Evolutionary conservation across 2,329 filamentous ascomycete genomes (phyloP).

Genomic region (Colletotrichum shisoi): DNA sequence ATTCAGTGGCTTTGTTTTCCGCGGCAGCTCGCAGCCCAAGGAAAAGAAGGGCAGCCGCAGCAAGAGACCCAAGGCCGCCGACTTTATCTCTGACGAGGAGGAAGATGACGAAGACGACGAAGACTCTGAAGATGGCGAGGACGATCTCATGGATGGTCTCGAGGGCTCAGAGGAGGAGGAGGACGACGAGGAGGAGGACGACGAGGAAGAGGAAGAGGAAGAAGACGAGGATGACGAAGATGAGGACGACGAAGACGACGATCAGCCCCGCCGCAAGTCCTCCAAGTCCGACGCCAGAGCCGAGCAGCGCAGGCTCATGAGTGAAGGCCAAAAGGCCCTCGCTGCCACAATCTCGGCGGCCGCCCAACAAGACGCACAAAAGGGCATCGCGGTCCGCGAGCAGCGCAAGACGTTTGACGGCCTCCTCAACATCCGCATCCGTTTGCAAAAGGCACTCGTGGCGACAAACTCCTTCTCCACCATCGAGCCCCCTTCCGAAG

Average conservation of each 20-base stretch:
- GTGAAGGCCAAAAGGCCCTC: conserved; percentile 71
- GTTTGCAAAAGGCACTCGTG: conserved; percentile 88
- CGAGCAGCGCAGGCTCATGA: conserved; percentile 73
- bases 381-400: conserved; percentile 84
- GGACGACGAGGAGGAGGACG: conserved; percentile 49
- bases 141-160: conserved; percentile 42
- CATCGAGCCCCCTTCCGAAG: conserved; percentile 54
- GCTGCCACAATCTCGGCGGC: conserved; percentile 68
- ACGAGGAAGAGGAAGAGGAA: conserved; percentile 48
- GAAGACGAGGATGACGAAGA: conserved; percentile 50
- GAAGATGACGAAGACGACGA: conserved; percentile 50
- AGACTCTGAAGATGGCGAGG: conserved; percentile 46
- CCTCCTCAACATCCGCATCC: conserved; percentile 87
- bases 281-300: conserved; percentile 53
- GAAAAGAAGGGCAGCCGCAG: conserved; percentile 42
- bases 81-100: conserved; percentile 63
- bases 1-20: conserved; percentile 76
- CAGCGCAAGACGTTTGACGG: conserved; percentile 89
- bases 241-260: conserved; percentile 43
- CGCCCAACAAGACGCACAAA: conserved; percentile 78
- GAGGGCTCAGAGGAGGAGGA: conserved; percentile 43
- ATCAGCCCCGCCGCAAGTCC: conserved; percentile 25
- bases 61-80: conserved; percentile 61
- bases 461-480: conserved; percentile 76
- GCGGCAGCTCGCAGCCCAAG: conserved; percentile 64